Evolutionary conservation across 345 rosid genomes (phyloP).

Genomic region (Anastatica hierochuntica): DNA sequence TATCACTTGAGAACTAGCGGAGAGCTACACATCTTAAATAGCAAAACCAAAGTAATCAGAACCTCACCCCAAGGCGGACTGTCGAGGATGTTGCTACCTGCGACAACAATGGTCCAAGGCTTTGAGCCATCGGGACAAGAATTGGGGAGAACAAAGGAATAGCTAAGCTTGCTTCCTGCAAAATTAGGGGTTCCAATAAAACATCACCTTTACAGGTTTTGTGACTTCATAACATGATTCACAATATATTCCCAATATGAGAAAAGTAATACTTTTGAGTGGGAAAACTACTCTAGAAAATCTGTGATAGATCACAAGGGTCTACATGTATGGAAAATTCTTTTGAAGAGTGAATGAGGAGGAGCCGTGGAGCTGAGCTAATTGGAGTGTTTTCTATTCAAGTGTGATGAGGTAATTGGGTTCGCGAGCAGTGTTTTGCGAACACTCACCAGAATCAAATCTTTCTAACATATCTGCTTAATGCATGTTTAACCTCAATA

Average conservation of each 20-base stretch:
- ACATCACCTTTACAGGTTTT: neutral
- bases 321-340: neutral
- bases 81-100: slow-evolving; percentile 74
- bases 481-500: neutral
- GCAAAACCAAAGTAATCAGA: slow-evolving; percentile 8
- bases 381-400: no score
- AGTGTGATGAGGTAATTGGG: neutral
- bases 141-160: slow-evolving; percentile 94
- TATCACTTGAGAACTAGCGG: neutral
- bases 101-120: slow-evolving; percentile 75
- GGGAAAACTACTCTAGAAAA: neutral
- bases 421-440: neutral
- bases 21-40: neutral
- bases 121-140: slow-evolving; percentile 87
- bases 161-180: slow-evolving; percentile 82
- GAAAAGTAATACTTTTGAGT: neutral
- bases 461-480: neutral
- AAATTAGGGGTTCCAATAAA: slow-evolving; percentile 5
- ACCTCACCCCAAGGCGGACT: slow-evolving; percentile 73
- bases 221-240: neutral
- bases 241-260: neutral
- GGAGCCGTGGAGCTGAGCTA: no score
- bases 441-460: neutral
- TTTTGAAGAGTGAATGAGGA: neutral
- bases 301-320: slow-evolving; percentile 1